A percentile compares a stretch with the other conserved stretches of the same genome.
These are phyloP conservation scores for Pleurotus giganteus DNA, from an alignment of 768 basidiomycete genomes.

Conservation along the genomic window DNA sequence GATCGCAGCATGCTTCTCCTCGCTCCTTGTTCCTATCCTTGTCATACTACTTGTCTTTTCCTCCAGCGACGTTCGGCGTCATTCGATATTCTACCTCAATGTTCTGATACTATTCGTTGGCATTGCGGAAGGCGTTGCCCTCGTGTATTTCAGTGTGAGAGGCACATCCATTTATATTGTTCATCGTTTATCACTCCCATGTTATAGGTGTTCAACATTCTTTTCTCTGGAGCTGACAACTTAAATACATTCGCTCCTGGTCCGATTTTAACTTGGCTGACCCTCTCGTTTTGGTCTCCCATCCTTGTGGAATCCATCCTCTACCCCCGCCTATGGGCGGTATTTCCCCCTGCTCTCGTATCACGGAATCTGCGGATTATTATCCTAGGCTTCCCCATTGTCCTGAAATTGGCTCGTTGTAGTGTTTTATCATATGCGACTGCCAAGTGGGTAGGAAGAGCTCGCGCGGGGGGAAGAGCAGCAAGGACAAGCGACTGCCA, in stretches of 20 bases:
- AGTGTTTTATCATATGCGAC: slow-evolving; percentile 15
- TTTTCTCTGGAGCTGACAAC: background rate
- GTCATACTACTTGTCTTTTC: slow-evolving; percentile 31
- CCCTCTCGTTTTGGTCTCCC: slow-evolving; percentile 26
- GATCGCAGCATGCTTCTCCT: slow-evolving; percentile 24
- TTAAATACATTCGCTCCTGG: background rate
- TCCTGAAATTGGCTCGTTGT: slow-evolving; percentile 29
- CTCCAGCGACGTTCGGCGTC: slow-evolving; percentile 20
- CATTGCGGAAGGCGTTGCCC: slow-evolving; percentile 22
- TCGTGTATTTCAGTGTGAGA: slow-evolving; percentile 19
- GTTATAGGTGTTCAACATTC: slow-evolving; percentile 1
- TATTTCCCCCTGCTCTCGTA: slow-evolving; percentile 27
- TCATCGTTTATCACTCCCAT: too few relatives aligned
- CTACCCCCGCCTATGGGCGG: slow-evolving; percentile 31
- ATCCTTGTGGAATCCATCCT: slow-evolving; percentile 36
- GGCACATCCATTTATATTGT: background rate
- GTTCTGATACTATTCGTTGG: slow-evolving; percentile 24
- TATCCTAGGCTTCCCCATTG: slow-evolving; percentile 25
- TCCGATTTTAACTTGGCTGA: background rate
- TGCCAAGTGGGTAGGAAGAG: slow-evolving; percentile 1
- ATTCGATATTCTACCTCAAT: slow-evolving; percentile 31
- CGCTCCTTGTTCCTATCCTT: slow-evolving; percentile 31
- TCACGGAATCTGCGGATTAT: slow-evolving; percentile 7
- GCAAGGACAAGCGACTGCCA: background rate
- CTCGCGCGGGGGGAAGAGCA: slow-evolving; percentile 1